A percentile compares a stretch with the other conserved stretches of the same genome.
Evolutionary conservation across 805 yeast species (phyloP).

Genomic region (Ogataea methylovora): DNA sequence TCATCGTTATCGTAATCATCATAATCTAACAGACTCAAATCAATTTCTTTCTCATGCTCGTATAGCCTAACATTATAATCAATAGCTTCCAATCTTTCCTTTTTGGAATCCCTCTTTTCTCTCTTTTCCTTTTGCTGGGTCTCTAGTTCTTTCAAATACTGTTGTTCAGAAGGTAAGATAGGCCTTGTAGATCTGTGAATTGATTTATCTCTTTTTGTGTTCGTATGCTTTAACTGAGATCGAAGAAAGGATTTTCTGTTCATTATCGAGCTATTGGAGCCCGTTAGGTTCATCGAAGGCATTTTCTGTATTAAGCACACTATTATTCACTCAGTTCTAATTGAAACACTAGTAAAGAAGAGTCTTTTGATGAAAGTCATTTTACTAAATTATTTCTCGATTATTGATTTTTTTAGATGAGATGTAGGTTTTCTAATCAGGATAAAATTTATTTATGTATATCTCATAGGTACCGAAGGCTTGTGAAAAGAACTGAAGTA

Average conservation of each 20-base stretch:
- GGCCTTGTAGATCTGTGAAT: not conserved
- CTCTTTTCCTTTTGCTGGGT: not conserved
- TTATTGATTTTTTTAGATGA: too few species aligned
- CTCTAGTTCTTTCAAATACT: not conserved
- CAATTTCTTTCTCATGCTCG: conserved; percentile 6
- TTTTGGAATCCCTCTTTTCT: not conserved
- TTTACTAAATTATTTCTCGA: too few species aligned
- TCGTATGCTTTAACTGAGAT: conserved; percentile 1
- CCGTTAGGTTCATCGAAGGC: conserved; percentile 1
- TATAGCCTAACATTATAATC: conserved; percentile 12
- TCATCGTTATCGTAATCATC: conserved; percentile 10
- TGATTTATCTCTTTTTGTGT: not conserved
- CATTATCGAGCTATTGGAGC: conserved; percentile 1
- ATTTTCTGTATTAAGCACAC: not conserved
- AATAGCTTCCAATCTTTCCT: conserved; percentile 4
- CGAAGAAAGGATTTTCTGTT: conserved; percentile 1
- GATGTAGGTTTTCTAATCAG: too few species aligned
- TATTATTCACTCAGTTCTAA: not conserved
- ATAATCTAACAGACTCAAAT: conserved; percentile 4
- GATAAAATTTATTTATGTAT: too few species aligned
- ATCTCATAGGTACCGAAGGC: too few species aligned
- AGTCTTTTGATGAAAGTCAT: too few species aligned
- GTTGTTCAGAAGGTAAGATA: not conserved
- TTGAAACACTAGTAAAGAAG: too few species aligned
- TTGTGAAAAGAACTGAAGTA: too few species aligned